Evolutionary conservation across 768 basidiomycete genomes (phyloP), one percentile per base, ranked within the genome.

Genomic region (Podaxis carcinomalis): DNA sequence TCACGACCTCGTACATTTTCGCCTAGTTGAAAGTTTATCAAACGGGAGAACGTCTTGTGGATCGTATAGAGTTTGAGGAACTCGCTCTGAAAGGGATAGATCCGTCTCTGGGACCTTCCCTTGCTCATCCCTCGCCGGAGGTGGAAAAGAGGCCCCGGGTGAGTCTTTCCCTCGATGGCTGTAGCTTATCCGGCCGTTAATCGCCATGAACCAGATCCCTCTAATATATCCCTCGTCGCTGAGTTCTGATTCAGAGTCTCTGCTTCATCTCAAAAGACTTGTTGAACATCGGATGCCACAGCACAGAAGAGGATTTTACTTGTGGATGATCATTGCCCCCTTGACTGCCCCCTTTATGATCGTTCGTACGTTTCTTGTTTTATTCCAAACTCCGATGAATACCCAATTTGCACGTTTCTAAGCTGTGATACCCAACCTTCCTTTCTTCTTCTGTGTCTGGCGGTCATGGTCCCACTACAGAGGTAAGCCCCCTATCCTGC

Each of bases 381-480:
- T 23, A 59, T 11, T 25, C 46, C 11, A 46, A 25, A 35, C n/a
- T 44, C 40, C 7, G 19, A 6, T 13, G 14, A 3, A 50, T 47
- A 27, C 35, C 51, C 56, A n/a, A 28, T 25, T 61, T 9, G 61
- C 47, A 53, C 23, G 16, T 19, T 35, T 40, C 37, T 25, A 53
- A 93, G 91, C 91, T 25, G 69, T 93, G 47, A 84, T 93, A 72
- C 92, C 91, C 32, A 93, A 93, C 69, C 72, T 93, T 21, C 91
- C 91, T 0, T 88, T 93, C 70, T 91, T 93, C 76, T 93, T 90
- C 73, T 92, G 89, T 66, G 82, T 79, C 9, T 93, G 91, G 91
- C 80, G 91, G 47, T 86, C 89, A 46, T 93, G 90, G 90, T 88
- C 86, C 42, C 91, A 93, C 72, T 93, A 88, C 69, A 83, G 79